Percentiles rank a stretch among this genome's conserved stretches.
These are phyloP conservation scores for Thymus mandschuricus DNA, from an alignment of 257 asterid genomes.

Conservation along the genomic window DNA sequence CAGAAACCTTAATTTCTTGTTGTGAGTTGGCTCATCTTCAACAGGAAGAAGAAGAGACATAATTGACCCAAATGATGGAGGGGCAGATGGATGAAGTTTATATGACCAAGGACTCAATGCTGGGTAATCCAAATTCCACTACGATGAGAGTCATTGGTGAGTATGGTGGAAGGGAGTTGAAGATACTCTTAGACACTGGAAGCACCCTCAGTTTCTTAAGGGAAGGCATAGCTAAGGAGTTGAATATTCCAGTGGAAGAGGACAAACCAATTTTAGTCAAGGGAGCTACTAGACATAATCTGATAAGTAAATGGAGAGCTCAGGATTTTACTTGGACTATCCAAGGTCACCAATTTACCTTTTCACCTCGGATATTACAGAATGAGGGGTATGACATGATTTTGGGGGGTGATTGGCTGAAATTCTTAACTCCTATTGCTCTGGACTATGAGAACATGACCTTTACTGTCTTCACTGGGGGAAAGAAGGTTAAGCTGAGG, in stretches of 20 bases:
- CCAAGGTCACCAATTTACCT: not conserved
- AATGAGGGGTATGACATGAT: not conserved
- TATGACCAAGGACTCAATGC: too few relatives aligned
- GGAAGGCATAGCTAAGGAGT: not conserved
- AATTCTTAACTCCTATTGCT: not conserved
- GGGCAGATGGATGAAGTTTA: too few relatives aligned
- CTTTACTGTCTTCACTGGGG: not conserved
- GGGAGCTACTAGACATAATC: not conserved
- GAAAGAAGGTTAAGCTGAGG: not conserved
- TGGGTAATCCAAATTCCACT: too few relatives aligned
- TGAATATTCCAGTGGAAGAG: not conserved
- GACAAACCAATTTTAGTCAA: not conserved
- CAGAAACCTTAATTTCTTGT: too few relatives aligned
- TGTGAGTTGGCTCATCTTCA: too few relatives aligned
- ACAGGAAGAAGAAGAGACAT: too few relatives aligned
- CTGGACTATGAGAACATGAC: not conserved
- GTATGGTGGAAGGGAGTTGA: too few relatives aligned
- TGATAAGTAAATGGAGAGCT: not conserved
- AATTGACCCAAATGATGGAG: too few relatives aligned
- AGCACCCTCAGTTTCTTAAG: too few relatives aligned
- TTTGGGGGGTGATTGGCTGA: not conserved
- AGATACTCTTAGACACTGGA: too few relatives aligned
- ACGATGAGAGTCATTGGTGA: too few relatives aligned
- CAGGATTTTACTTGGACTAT: not conserved
- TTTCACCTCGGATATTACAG: not conserved